Conservation (phyloP, 2,329 filamentous ascomycete genomes). For the Penicillium sp. region DNA sequence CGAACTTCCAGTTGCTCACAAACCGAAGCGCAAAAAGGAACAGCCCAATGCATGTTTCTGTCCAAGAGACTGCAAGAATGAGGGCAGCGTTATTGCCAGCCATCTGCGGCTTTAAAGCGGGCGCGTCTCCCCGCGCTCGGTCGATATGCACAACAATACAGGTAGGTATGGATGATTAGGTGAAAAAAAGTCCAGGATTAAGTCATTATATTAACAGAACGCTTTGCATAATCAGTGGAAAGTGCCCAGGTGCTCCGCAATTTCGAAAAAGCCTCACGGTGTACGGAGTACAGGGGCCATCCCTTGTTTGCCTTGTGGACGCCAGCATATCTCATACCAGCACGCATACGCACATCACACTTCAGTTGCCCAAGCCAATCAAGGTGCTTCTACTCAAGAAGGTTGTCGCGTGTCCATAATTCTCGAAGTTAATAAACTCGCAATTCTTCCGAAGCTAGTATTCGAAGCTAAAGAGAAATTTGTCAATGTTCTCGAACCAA, state of each 20-base stretch:
- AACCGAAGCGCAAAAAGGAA: conserved; percentile 18
- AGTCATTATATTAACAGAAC: not conserved
- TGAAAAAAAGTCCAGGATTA: not conserved
- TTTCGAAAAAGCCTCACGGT: not conserved
- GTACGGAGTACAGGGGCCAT: not conserved
- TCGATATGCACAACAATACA: not conserved
- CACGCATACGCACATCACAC: not conserved
- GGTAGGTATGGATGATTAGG: not conserved
- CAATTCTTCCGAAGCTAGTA: not conserved
- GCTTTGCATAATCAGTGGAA: not conserved
- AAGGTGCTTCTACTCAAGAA: not conserved
- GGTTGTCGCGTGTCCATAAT: not conserved
- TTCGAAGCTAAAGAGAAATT: not conserved
- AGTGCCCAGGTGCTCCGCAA: not conserved
- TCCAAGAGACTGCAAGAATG: conserved; percentile 19
- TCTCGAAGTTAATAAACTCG: not conserved
- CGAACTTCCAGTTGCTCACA: conserved; percentile 19
- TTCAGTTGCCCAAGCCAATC: not conserved
- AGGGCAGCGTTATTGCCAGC: not conserved
- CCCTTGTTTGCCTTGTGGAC: not conserved
- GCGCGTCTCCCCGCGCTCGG: not conserved
- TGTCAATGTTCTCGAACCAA: not conserved
- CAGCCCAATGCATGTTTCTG: conserved; percentile 18
- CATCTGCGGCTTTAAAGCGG: not conserved
- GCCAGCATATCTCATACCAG: not conserved